Conservation (phyloP, 176 grass and related monocot genomes). For the Zizania latifolia region DNA sequence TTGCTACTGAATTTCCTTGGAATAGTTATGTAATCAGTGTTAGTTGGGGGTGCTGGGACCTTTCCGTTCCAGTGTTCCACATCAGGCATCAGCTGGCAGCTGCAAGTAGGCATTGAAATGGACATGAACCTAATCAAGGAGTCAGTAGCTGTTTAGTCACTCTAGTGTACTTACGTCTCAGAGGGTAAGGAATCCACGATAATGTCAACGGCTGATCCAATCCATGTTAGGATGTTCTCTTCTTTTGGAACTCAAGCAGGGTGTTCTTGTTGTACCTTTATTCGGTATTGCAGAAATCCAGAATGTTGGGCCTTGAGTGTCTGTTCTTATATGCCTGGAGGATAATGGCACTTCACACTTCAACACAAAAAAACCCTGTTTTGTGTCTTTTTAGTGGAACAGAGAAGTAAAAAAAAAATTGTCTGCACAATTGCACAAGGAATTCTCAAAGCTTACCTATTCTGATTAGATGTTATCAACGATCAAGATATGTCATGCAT, state of each 20-base stretch:
- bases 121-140: conserved; percentile 14
- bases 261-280: background rate
- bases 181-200: too few relatives aligned
- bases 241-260: background rate
- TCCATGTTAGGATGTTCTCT: background rate
- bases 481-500: background rate
- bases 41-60: background rate
- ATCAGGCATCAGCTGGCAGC: too few relatives aligned
- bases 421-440: background rate
- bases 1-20: background rate
- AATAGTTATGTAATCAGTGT: background rate
- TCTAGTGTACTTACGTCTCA: too few relatives aligned
- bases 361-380: background rate
- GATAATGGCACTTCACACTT: background rate
- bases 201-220: background rate
- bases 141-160: background rate
- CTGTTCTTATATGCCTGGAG: background rate
- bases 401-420: background rate
- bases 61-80: background rate
- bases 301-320: background rate
- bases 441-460: background rate
- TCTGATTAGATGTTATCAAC: background rate
- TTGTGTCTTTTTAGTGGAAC: background rate
- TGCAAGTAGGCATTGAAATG: conserved; percentile 11
- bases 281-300: too few relatives aligned